phyloP scores from a whole-genome alignment of 179 eudicot genomes.

The Dionaea muscipula region DNA sequence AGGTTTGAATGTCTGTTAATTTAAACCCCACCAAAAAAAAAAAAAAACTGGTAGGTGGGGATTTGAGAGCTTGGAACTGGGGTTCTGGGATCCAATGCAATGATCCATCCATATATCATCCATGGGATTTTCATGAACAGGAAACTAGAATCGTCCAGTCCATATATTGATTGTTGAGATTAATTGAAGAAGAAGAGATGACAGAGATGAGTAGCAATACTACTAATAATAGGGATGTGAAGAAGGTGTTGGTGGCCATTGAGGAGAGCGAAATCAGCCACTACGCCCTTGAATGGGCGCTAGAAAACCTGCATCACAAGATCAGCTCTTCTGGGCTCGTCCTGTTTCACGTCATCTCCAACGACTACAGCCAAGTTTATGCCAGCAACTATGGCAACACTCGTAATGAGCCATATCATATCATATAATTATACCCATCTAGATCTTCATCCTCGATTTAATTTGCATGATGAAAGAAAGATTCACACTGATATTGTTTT shows the following conservation, averaged over 20 bases:
- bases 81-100: too few species aligned
- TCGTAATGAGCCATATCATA: conserved; percentile 14
- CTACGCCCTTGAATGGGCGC: conserved; percentile 48
- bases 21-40: too few species aligned
- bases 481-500: neutral
- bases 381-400: conserved; percentile 37
- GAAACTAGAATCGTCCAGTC: too few species aligned
- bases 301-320: conserved; percentile 26
- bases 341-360: conserved; percentile 26
- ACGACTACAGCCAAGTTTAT: conserved; percentile 25
- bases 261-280: conserved; percentile 47
- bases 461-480: too few species aligned
- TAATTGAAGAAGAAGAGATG: conserved; percentile 3
- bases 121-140: too few species aligned
- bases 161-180: too few species aligned
- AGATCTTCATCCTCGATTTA: too few species aligned
- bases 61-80: too few species aligned
- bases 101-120: too few species aligned
- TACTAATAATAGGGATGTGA: conserved; percentile 27
- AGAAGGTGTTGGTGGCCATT: conserved; percentile 51
- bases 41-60: too few species aligned
- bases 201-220: conserved; percentile 5
- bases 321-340: conserved; percentile 22
- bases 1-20: too few species aligned
- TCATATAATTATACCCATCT: neutral